phyloP scores from a whole-genome alignment of 2,329 filamentous ascomycete genomes.

The Neobulgaria alba region DNA sequence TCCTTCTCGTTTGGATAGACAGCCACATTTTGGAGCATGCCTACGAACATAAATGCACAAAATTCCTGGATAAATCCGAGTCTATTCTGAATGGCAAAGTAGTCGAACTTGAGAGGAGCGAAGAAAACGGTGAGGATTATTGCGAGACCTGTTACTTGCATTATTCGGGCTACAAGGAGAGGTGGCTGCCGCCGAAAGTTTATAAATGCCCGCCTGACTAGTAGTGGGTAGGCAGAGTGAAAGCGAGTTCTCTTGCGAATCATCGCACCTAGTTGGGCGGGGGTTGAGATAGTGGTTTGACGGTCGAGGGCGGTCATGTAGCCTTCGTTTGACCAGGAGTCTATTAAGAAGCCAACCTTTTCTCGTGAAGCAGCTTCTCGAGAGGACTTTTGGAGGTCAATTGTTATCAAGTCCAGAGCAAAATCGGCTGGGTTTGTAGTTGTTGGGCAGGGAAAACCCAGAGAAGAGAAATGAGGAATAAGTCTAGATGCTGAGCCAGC shows the following conservation, averaged over 20 bases:
- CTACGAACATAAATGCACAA: slow-evolving; percentile 63
- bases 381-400: slow-evolving; percentile 59
- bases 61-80: slow-evolving; percentile 68
- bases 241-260: slow-evolving; percentile 56
- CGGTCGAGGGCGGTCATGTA: slow-evolving; percentile 12
- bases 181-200: slow-evolving; percentile 61
- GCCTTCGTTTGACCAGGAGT: slow-evolving; percentile 40
- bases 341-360: slow-evolving; percentile 53
- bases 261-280: slow-evolving; percentile 63
- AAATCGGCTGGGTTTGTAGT: slow-evolving; percentile 73
- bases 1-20: slow-evolving; percentile 65
- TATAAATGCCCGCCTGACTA: slow-evolving; percentile 58
- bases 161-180: slow-evolving; percentile 54
- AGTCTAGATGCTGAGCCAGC: slow-evolving; percentile 55
- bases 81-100: slow-evolving; percentile 61
- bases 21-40: slow-evolving; percentile 73
- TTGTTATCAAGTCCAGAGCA: slow-evolving; percentile 66
- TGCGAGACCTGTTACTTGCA: slow-evolving; percentile 57
- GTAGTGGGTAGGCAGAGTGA: slow-evolving; percentile 52
- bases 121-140: slow-evolving; percentile 62
- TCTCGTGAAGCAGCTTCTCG: slow-evolving; percentile 54
- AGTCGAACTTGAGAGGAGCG: slow-evolving; percentile 60
- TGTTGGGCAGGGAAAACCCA: slow-evolving; percentile 56
- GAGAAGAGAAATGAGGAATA: slow-evolving; percentile 52
- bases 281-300: slow-evolving; percentile 40